phyloP scores from a whole-genome alignment of 805 yeast species.

The Ascoidea asiatica region DNA sequence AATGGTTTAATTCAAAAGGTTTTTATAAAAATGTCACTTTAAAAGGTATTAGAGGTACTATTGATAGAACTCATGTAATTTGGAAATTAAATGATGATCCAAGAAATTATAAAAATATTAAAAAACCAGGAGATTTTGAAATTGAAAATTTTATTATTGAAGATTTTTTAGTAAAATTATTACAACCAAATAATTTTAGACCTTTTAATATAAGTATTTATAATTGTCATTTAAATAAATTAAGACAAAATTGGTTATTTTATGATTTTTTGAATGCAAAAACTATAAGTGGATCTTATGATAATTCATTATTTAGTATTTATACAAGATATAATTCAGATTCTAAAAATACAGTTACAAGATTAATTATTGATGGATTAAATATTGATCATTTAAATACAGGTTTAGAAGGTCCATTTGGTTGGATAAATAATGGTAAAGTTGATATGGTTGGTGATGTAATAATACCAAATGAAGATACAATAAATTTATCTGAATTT shows the following conservation, averaged over 20 bases:
- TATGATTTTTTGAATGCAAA: conserved; percentile 78
- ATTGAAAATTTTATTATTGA: conserved; percentile 71
- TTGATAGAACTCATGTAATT: conserved; percentile 76
- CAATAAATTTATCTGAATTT: conserved; percentile 33
- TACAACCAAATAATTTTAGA: conserved; percentile 70
- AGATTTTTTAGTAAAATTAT: conserved; percentile 70
- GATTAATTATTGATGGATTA: conserved; percentile 75
- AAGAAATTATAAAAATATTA: conserved; percentile 57
- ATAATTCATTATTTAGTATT: conserved; percentile 83
- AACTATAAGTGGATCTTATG: conserved; percentile 81
- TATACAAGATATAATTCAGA: conserved; percentile 30
- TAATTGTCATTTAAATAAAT: conserved; percentile 63
- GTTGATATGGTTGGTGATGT: conserved; percentile 93
- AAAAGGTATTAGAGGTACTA: conserved; percentile 81
- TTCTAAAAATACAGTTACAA: conserved; percentile 16
- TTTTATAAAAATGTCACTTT: conserved; percentile 69
- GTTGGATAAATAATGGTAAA: conserved; percentile 88
- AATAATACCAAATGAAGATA: conserved; percentile 56
- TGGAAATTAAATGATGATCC: conserved; percentile 83
- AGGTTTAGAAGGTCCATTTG: conserved; percentile 89
- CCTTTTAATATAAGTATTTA: conserved; percentile 83
- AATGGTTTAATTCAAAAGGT: conserved; percentile 87
- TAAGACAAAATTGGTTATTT: conserved; percentile 89
- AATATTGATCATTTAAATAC: conserved; percentile 81
- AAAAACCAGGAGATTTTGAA: conserved; percentile 86